These are phyloP conservation scores for Zygoascus flipseniorum DNA, from an alignment of 805 yeast genomes.

Conservation along the genomic window DNA sequence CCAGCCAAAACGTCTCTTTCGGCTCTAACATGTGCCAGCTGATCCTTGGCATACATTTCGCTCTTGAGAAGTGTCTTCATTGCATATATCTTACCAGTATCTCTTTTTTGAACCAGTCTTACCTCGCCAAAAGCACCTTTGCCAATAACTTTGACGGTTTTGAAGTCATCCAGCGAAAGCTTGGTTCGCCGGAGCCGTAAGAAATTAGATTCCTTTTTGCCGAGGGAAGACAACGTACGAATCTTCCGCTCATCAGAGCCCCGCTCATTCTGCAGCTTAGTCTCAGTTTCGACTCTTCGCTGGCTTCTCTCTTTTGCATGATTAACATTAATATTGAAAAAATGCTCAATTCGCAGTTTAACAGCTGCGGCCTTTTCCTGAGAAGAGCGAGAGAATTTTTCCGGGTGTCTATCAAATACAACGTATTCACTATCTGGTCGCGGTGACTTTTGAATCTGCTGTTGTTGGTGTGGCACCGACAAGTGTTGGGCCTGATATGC, in stretches of 20 bases:
- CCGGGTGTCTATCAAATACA: conserved; percentile 77
- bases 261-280: conserved; percentile 56
- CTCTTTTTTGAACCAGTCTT: conserved; percentile 83
- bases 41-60: conserved; percentile 93
- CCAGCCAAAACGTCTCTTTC: conserved; percentile 93
- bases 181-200: conserved; percentile 78
- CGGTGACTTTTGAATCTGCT: conserved; percentile 8
- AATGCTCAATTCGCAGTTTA: conserved; percentile 73
- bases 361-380: conserved; percentile 82
- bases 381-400: conserved; percentile 56
- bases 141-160: conserved; percentile 83
- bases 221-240: conserved; percentile 72
- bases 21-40: conserved; percentile 90
- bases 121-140: conserved; percentile 99
- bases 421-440: conserved; percentile 39
- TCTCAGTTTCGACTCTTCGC: conserved; percentile 79
- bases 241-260: conserved; percentile 79
- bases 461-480: conserved; percentile 12
- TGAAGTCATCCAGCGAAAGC: conserved; percentile 72
- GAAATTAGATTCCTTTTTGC: conserved; percentile 82
- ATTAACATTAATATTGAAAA: conserved; percentile 73
- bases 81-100: conserved; percentile 86
- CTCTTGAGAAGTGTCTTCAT: conserved; percentile 87
- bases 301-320: conserved; percentile 96
- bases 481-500: conserved; percentile 26